Evolutionary conservation across 1,139 yeast species (phyloP), one percentile per base, ranked within the genome.

Genomic region (Petasospora rhodanensis): DNA sequence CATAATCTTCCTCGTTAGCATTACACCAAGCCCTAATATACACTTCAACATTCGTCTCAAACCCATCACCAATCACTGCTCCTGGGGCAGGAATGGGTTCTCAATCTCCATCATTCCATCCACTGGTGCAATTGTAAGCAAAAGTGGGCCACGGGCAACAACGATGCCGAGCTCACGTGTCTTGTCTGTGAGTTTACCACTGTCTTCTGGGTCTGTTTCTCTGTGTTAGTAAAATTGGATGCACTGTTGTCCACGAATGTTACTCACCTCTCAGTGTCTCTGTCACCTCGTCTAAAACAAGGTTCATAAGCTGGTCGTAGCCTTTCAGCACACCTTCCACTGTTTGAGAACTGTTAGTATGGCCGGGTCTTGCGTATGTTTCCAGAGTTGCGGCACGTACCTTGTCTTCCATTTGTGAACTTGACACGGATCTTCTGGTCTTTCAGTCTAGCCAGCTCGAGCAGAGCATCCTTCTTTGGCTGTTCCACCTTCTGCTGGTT

Each of bases 281-380:
- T 29, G 70, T 70, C 10, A 84, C 89, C 28, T 87, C 79, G 51
- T 87, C 96, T 47, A 91, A 70, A 7, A 91, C 97, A 49, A 91
- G 68, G 61, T 91, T 91, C 94, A 89, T 82, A 58, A 87, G 70
- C 58, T 84, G 94, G 57, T 91, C 98, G 56, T 73, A 87, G 14
- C 98, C 97, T 51, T 83, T 85, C 49, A 91, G 70, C 1, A 65
- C 62, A 16, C 98, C 98, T 17, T 70, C 68, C 8, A 89, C 79
- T 30, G 24, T 8, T 8, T 7, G 54, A 67, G 64, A 23, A 20
- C 10, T 21, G 35, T 37, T 28, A 29, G 35, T 33, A 21, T 7
- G 7, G 13, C 11, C 7, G 14, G 12, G 23, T n/a, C n/a, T n/a
- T n/a, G n/a, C n/a, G n/a, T n/a, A n/a, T n/a, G n/a, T n/a, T n/a